Evolutionary conservation across 2,329 filamentous ascomycete species (phyloP), one percentile per base, ranked within the genome.

Genomic region (Trichoderma gracile): DNA sequence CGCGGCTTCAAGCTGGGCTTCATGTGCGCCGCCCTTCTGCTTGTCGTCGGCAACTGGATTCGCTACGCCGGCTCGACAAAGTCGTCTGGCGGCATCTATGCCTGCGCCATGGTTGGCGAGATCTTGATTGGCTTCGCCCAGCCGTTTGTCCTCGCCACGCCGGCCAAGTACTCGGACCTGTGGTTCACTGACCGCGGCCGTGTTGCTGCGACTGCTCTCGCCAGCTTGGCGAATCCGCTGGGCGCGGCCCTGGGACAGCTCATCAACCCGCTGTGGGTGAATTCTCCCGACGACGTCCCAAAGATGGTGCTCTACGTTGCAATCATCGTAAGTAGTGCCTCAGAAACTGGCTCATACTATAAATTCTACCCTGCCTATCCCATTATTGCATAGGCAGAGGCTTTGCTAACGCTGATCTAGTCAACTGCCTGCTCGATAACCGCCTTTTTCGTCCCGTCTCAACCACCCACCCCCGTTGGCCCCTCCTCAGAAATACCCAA

Each of bases 171-270:
- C 77, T 95, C 91, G 62, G 93, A 97, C 74, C 80, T 97, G 66
- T 98, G 95, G 95, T 98, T 98, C 78, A 93, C 92, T 1, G 88
- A 90, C 71, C 80, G 82, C 12, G 94, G 93, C 8, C 86, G 95
- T 62, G 91, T 97, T 14, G 89, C 90, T 61, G 94, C 94, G 19
- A 98, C 94, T 0, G 95, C 94, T 1, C 73, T 97, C 42, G 89
- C 89, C 23, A 93, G 88, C 66, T 78, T 98, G 65, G 92, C 94
- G 4, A 98, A 97, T 75, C 94, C 94, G 0, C 84, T 98, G 58
- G 94, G 94, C 15, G 93, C 90, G 23, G 94, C 94, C 7, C 79
- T 97, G 56, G 94, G 92, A 4, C 92, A 98, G 78, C 81, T 98
- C 49, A 86, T 98, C 61, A 88, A 91, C 61, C 93, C 95, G 0